Evolutionary conservation across 345 rosid genomes (phyloP).

Genomic region (Hibiscus syriacus): DNA sequence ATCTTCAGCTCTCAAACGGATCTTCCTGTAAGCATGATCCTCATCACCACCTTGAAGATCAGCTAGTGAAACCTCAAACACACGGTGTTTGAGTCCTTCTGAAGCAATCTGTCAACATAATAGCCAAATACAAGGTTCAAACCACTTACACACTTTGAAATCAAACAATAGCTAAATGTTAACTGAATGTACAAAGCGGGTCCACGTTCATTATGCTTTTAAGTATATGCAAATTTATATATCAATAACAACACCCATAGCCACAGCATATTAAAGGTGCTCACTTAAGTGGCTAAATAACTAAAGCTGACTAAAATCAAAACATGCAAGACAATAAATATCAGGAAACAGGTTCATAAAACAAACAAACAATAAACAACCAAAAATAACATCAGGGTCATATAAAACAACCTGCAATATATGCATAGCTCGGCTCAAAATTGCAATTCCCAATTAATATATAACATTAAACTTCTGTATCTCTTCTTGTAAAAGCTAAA

Average conservation of each 20-base stretch:
- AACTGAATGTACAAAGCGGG: neutral
- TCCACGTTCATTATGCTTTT: neutral
- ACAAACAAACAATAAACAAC: too few species aligned
- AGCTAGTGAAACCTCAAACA: constrained; percentile 81
- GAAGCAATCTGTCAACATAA: constrained; percentile 71
- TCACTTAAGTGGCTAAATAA: neutral
- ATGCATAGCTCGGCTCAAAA: neutral
- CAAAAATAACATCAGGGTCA: neutral
- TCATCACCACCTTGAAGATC: constrained; percentile 83
- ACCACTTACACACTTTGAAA: neutral
- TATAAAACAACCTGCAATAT: neutral
- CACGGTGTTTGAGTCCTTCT: constrained; percentile 90
- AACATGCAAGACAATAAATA: neutral
- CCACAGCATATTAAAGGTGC: neutral
- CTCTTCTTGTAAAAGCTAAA: neutral
- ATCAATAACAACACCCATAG: too few species aligned
- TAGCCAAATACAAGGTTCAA: neutral
- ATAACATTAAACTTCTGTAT: too few species aligned
- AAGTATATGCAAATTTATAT: too few species aligned
- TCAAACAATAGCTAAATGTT: neutral
- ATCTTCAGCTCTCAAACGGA: constrained; percentile 91
- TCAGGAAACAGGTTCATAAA: neutral
- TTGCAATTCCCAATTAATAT: neutral
- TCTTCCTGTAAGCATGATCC: constrained; percentile 84
- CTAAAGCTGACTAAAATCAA: neutral